These are phyloP conservation scores for Aspergillus sp. DNA, from an alignment of 2,329 filamentous ascomycete genomes.

Conservation along the genomic window DNA sequence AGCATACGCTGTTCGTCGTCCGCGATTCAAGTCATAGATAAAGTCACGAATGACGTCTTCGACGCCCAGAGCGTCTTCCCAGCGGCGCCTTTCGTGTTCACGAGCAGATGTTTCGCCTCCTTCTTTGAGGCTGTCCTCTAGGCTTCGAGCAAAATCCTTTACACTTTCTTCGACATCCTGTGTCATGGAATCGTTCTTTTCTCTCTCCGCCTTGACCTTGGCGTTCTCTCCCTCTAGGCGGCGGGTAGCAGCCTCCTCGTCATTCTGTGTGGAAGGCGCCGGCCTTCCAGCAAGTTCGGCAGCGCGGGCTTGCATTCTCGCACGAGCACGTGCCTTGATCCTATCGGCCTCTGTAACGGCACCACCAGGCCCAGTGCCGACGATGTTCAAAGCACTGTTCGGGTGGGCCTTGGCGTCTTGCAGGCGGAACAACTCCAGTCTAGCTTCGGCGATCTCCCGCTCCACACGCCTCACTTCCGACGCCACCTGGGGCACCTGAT, in stretches of 20 bases:
- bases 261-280: constrained; percentile 66
- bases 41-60: constrained; percentile 98
- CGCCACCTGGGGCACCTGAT: constrained; percentile 87
- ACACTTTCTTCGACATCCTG: constrained; percentile 96
- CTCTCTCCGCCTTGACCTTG: constrained; percentile 79
- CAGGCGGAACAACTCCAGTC: constrained; percentile 88
- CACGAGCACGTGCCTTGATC: constrained; percentile 91
- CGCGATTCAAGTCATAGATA: constrained; percentile 92
- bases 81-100: constrained; percentile 88
- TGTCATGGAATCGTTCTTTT: constrained; percentile 96
- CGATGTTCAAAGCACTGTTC: constrained; percentile 75
- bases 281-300: constrained; percentile 89
- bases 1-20: constrained; percentile 75
- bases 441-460: constrained; percentile 88
- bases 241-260: constrained; percentile 78
- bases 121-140: constrained; percentile 88
- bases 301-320: constrained; percentile 98
- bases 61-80: constrained; percentile 94
- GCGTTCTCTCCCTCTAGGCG: constrained; percentile 87
- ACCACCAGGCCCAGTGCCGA: constrained; percentile 92
- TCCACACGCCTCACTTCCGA: constrained; percentile 91
- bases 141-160: constrained; percentile 78
- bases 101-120: constrained; percentile 73
- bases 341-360: constrained; percentile 90
- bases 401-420: constrained; percentile 93